Conservation (phyloP, 176 grass and related monocot genomes). For the Oryza longistaminata region DNA sequence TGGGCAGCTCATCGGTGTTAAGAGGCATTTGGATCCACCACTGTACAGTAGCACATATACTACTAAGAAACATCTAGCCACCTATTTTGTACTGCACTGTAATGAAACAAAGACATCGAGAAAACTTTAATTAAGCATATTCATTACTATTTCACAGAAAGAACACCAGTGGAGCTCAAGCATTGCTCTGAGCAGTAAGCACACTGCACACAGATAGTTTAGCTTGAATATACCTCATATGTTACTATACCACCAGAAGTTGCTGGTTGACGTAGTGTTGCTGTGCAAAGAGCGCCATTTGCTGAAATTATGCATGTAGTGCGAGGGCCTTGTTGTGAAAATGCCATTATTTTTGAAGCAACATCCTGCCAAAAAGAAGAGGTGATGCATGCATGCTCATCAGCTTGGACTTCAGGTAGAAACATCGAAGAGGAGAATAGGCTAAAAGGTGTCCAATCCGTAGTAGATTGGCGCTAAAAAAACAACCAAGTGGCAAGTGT, state of each 20-base stretch:
- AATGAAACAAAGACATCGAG: neutral
- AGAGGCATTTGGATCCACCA: neutral
- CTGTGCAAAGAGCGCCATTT: constrained; percentile 80
- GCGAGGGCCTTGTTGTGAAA: constrained; percentile 89
- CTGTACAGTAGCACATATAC: neutral
- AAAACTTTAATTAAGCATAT: neutral
- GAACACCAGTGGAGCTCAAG: neutral
- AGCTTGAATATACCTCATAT: constrained; percentile 70
- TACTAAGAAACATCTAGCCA: neutral
- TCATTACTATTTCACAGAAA: constrained; percentile 11
- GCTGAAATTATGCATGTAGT: constrained; percentile 98
- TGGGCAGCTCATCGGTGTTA: neutral
- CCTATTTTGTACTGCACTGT: neutral
- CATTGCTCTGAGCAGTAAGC: neutral
- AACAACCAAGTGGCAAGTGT: neutral
- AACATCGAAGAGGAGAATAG: constrained; percentile 4
- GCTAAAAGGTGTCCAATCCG: neutral
- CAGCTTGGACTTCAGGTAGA: neutral
- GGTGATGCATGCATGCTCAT: constrained; percentile 27
- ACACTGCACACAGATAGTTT: neutral
- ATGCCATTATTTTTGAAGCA: constrained; percentile 96
- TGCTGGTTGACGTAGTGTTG: constrained; percentile 91
- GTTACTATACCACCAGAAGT: constrained; percentile 95
- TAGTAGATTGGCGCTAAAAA: neutral
- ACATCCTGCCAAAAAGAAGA: constrained; percentile 67